Conservation (phyloP, 495 filamentous ascomycete species). For the Neurospora sp. region DNA sequence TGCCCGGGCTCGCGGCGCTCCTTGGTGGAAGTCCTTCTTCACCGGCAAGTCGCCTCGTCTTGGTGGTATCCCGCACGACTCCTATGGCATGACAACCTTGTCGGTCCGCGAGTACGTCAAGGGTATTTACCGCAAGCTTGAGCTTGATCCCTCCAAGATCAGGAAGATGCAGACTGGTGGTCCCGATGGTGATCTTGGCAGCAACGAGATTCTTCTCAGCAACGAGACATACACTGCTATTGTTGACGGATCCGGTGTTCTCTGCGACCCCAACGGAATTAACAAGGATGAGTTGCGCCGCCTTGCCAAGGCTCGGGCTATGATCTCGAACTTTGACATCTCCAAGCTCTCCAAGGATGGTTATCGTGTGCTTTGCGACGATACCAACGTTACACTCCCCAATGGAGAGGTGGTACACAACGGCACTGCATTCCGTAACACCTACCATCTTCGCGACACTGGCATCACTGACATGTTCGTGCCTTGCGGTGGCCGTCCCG, state of each 20-base stretch:
- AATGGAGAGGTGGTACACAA: constrained; percentile 79
- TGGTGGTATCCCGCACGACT: constrained; percentile 91
- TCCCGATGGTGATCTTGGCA: constrained; percentile 91
- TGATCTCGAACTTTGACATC: constrained; percentile 81
- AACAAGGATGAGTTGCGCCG: constrained; percentile 73
- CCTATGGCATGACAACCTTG: constrained; percentile 94
- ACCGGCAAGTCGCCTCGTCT: constrained; percentile 94
- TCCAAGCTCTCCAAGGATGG: constrained; percentile 78
- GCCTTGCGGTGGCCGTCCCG: constrained; percentile 90
- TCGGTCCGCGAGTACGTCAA: constrained; percentile 92
- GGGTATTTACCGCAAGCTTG: constrained; percentile 92
- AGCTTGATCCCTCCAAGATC: constrained; percentile 71
- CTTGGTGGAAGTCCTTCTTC: constrained; percentile 99
- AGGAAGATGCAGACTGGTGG: constrained; percentile 95
- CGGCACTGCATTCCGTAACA: constrained; percentile 92
- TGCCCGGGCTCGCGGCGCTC: constrained; percentile 74
- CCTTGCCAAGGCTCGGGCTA: constrained; percentile 75
- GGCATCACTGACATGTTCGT: constrained; percentile 81
- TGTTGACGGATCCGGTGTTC: constrained; percentile 89
- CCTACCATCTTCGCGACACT: constrained; percentile 76
- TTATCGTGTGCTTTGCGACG: constrained; percentile 88
- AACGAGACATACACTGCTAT: constrained; percentile 91
- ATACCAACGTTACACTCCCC: constrained; percentile 75
- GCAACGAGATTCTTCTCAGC: constrained; percentile 92
- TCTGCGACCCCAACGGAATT: constrained; percentile 84